Base-by-base conservation (phyloP, 2,329 filamentous ascomycete genomes). In the Gnomoniopsis smithogilvyi region DNA sequence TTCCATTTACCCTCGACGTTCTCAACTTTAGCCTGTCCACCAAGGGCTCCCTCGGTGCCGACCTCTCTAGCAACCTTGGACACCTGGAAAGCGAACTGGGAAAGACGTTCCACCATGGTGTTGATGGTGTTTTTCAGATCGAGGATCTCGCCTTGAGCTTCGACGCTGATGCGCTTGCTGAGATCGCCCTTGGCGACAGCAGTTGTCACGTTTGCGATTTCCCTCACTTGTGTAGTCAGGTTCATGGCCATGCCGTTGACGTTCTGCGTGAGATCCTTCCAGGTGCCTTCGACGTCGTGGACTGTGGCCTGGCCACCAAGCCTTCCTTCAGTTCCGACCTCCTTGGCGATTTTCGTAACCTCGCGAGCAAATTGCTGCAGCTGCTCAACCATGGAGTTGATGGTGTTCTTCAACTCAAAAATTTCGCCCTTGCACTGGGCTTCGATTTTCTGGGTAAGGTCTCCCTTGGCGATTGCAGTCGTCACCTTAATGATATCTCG, bases 191-290 rank as follows among this genome's bases (percentile, higher is more conserved):
- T 91, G 54, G 94, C 94, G 63, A 99, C 94, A 60, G 94, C 94
- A 1, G 93, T 96, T 3, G 94, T 98, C 61, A 99, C 95, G 69
- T 94, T 92, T 63, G 94, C 95, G 67, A 99, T 99, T 75, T 97
- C 93, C 78, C 94, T 89, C 71, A 99, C 95, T 78, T 99, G 94
- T 6, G 95, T 96, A 2, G 94, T 98, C 67, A 99, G 79, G 73
- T 98, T 99, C 83, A 95, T 96, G 70, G 94, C 94, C 94, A 99
- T 98, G 66, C 93, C 90, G 76, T 99, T 99, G 76, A 99, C 94
- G 64, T 93, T 93, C 70, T 94, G 90, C 3, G 94, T 99, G 63
- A 99, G 80, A 72, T 97, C 92, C 69, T 92, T 91, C 94, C 95
- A 98, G 54, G 96, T 98, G 64, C 94, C 94, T 75, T 96, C 91